Evolutionary conservation across 371 early-diverging fungal genomes (phyloP), one percentile per base, ranked within the genome.

Genomic region (Haplosporangium sp.): DNA sequence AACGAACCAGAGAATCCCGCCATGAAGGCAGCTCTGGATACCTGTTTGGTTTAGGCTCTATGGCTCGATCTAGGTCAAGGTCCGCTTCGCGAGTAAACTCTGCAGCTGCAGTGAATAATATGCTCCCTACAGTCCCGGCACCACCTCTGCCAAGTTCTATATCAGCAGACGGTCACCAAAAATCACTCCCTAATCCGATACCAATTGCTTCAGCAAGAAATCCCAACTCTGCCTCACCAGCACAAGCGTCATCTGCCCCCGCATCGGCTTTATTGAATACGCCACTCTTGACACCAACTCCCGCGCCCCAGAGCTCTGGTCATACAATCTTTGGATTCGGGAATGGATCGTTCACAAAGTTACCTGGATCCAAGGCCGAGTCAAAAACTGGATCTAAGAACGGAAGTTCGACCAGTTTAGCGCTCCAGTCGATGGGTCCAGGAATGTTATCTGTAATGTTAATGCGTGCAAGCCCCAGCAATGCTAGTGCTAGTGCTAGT

Each of bases 381-480:
- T 81, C 82, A 4, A 45, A 65, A 34, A 13, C 70, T 38, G 72
- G 72, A 48, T 79, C 81, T 10, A 62, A 72, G 9, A 81, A 81
- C 38, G 75, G 72, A 7, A 81, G 82, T 45, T 66, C 75, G 7
- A 69, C 75, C 20, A 81, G 75, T 62, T 40, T 81, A 63, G 52
- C 65, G 19, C 53, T 69, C 10, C 75, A 74, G 42, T 71, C 65
- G 48, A 74, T 74, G 65, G 75, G 72, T 2, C 75, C 82, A 13
- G 74, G 82, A 0, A 69, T 81, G 82, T 58, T 81, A 7, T 74
- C 82, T 19, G 71, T 78, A 67, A 69, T 81, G 82, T 47, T 68
- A 27, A 81, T 75, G 61, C 71, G 82, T 17, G 56, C 81, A 0
- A 74, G 81, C 10, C 71, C 81, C 10, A 65, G 71, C 27, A 27